Percentiles rank a stretch among this genome's conserved stretches.
Evolutionary conservation across 352 stramenopile species (phyloP).

Genomic region (Phytophthora capsici): DNA sequence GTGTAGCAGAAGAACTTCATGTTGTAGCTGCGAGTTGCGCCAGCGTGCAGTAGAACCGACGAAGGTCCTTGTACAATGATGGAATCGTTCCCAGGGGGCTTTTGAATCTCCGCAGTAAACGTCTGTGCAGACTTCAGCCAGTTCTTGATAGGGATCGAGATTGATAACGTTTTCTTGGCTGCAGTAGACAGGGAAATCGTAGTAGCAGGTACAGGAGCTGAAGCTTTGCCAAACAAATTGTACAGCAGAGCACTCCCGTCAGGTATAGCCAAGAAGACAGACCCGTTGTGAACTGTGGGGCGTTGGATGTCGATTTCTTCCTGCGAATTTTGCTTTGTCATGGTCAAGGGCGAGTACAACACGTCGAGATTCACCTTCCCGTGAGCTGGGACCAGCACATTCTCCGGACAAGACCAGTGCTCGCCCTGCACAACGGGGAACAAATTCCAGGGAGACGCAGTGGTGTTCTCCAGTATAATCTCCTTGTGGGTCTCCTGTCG

Average conservation of each 20-base stretch:
- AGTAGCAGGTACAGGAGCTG: constrained; percentile 49
- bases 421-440: constrained; percentile 87
- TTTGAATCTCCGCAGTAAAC: constrained; percentile 78
- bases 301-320: constrained; percentile 36
- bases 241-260: constrained; percentile 90
- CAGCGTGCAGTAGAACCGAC: constrained; percentile 69
- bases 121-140: constrained; percentile 87
- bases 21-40: constrained; percentile 73
- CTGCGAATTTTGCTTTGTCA: constrained; percentile 63
- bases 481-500: constrained; percentile 67
- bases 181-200: constrained; percentile 56
- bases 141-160: constrained; percentile 86
- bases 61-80: constrained; percentile 71
- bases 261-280: constrained; percentile 91
- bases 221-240: constrained; percentile 82
- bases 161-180: constrained; percentile 80
- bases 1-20: constrained; percentile 92
- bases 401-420: constrained; percentile 87
- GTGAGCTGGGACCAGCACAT: constrained; percentile 80
- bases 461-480: constrained; percentile 86
- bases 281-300: constrained; percentile 70
- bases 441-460: constrained; percentile 84
- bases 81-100: constrained; percentile 43
- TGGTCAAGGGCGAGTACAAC: constrained; percentile 84
- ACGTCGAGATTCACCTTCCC: constrained; percentile 71